Evolutionary conservation across 1,284 basidiomycete genomes (phyloP).

Genomic region (Malassezia brasiliensis): DNA sequence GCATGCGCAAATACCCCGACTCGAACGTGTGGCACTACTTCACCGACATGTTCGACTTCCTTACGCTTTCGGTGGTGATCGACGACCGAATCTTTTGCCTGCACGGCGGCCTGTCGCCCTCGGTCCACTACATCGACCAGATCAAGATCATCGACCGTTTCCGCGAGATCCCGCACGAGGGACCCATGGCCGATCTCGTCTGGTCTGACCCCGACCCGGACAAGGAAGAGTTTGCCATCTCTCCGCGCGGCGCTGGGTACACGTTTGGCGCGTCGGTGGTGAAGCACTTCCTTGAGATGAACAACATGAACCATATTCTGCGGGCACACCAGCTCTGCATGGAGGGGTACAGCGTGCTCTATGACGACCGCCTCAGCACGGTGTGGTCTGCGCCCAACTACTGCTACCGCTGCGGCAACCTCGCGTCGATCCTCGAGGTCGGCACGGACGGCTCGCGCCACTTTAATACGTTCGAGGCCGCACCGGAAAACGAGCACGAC

Average conservation of each 20-base stretch:
- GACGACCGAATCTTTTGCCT: slow-evolving; percentile 99
- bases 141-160: slow-evolving; percentile 98
- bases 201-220: slow-evolving; percentile 99
- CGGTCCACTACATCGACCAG: slow-evolving; percentile 97
- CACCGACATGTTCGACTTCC: slow-evolving; percentile 99
- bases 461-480: slow-evolving; percentile 97
- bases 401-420: slow-evolving; percentile 95
- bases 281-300: slow-evolving; percentile 83
- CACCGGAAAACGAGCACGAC: slow-evolving; percentile 79
- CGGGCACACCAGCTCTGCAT: slow-evolving; percentile 98
- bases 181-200: slow-evolving; percentile 99
- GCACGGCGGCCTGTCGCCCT: slow-evolving; percentile 90
- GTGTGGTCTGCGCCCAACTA: slow-evolving; percentile 99
- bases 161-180: slow-evolving; percentile 98
- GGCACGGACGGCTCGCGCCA: slow-evolving; percentile 78
- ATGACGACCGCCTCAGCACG: slow-evolving; percentile 87
- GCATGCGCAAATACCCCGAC: slow-evolving; percentile 83
- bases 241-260: slow-evolving; percentile 92
- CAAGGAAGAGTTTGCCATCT: slow-evolving; percentile 98
- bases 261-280: slow-evolving; percentile 97
- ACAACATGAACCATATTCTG: slow-evolving; percentile 92
- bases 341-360: slow-evolving; percentile 93
- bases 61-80: slow-evolving; percentile 93
- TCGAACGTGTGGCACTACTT: slow-evolving; percentile 97
- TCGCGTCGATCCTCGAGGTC: slow-evolving; percentile 90